Evolutionary conservation across 2,329 filamentous ascomycete species (phyloP).

Genomic region (Trichoderma sp.): DNA sequence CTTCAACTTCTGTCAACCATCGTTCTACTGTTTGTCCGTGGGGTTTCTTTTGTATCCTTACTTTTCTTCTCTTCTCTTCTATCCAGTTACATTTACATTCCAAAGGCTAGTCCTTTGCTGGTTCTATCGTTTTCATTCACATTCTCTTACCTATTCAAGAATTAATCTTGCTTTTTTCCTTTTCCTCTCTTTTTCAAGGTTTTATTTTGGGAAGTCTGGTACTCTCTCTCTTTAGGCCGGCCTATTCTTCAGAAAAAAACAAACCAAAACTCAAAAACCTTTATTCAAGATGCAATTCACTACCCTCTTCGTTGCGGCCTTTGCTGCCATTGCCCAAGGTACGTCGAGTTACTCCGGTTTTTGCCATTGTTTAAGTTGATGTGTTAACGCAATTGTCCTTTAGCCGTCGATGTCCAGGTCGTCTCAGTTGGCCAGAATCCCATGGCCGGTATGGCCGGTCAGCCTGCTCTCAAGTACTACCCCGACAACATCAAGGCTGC

Average conservation of each 20-base stretch:
- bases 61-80: slow-evolving; percentile 27
- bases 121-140: slow-evolving; percentile 29
- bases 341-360: slow-evolving; percentile 24
- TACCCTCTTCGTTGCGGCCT: slow-evolving; percentile 45
- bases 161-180: slow-evolving; percentile 24
- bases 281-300: slow-evolving; percentile 52
- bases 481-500: slow-evolving; percentile 63
- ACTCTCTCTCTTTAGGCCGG: slow-evolving; percentile 22
- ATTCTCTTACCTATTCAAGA: slow-evolving; percentile 4
- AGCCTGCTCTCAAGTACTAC: slow-evolving; percentile 54
- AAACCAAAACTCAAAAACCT: neutral
- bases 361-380: neutral
- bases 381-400: neutral
- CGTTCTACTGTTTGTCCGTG: slow-evolving; percentile 26
- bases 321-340: slow-evolving; percentile 49
- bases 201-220: slow-evolving; percentile 21
- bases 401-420: slow-evolving; percentile 52
- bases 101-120: slow-evolving; percentile 33
- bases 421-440: slow-evolving; percentile 59
- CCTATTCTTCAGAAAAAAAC: slow-evolving; percentile 23
- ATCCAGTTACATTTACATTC: slow-evolving; percentile 25
- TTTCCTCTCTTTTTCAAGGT: slow-evolving; percentile 25
- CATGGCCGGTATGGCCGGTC: slow-evolving; percentile 52
- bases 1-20: slow-evolving; percentile 24
- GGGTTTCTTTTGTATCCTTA: slow-evolving; percentile 30